Conservation (phyloP, 176 grass and related monocot species). For the Phragmites australis region DNA sequence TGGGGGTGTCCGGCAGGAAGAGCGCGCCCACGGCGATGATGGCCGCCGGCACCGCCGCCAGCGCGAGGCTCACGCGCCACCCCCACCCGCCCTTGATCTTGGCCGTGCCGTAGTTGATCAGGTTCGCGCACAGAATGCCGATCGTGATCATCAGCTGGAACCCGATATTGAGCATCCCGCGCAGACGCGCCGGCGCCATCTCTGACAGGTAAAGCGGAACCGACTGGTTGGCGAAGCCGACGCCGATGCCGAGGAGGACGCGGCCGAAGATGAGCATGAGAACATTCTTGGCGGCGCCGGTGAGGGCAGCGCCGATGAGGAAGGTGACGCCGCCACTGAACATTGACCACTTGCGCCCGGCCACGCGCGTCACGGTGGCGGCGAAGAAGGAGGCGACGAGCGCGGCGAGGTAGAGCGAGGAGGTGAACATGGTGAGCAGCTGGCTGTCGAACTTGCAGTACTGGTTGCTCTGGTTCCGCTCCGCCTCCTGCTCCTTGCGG, state of each 20-base stretch:
- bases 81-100: constrained; percentile 88
- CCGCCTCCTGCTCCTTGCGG: constrained; percentile 49
- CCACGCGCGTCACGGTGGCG: constrained; percentile 58
- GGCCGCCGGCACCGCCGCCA: constrained; percentile 75
- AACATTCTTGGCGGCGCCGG: constrained; percentile 63
- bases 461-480: constrained; percentile 69
- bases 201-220: constrained; percentile 93
- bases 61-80: constrained; percentile 81
- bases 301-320: constrained; percentile 74
- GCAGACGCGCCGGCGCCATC: constrained; percentile 85
- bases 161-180: constrained; percentile 96
- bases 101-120: constrained; percentile 86
- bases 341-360: constrained; percentile 96
- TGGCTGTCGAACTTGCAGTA: constrained; percentile 99
- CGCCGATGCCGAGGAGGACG: constrained; percentile 89
- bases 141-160: constrained; percentile 96
- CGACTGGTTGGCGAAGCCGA: constrained; percentile 96
- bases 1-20: constrained; percentile 93
- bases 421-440: constrained; percentile 91
- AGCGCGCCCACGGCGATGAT: constrained; percentile 86
- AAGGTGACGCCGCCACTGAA: constrained; percentile 85
- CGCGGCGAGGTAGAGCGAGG: constrained; percentile 87
- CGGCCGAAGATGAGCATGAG: constrained; percentile 87
- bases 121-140: constrained; percentile 75
- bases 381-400: constrained; percentile 87